Evolutionary conservation across 768 basidiomycete species (phyloP).

Genomic region (Krasilnikovozyma curviuscula): DNA sequence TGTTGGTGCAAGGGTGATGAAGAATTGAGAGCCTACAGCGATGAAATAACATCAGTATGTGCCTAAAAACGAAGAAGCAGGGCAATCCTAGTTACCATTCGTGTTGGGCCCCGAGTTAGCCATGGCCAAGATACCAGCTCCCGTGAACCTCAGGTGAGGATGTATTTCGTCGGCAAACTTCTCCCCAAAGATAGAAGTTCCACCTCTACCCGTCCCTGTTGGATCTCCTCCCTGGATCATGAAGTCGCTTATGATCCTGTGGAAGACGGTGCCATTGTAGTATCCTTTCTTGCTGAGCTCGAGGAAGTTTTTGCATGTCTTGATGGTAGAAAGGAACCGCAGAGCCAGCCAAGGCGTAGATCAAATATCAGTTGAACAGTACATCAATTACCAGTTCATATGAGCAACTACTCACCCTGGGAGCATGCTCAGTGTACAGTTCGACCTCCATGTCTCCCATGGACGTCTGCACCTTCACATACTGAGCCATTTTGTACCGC

Average conservation of each 20-base stretch:
- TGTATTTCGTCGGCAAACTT: conserved; percentile 66
- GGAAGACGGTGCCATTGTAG: conserved; percentile 76
- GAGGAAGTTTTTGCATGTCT: conserved; percentile 92
- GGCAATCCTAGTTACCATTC: conserved; percentile 22
- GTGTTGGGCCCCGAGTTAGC: conserved; percentile 31
- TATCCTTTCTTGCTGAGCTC: conserved; percentile 80
- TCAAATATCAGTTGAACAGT: conserved; percentile 5
- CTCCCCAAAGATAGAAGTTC: conserved; percentile 25
- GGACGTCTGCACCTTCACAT: conserved; percentile 61
- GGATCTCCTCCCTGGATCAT: conserved; percentile 95
- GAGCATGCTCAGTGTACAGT: conserved; percentile 82
- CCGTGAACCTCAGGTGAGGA: conserved; percentile 79
- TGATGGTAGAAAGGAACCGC: conserved; percentile 4
- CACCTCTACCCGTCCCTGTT: conserved; percentile 79
- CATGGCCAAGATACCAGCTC: conserved; percentile 76
- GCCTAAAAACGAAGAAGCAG: background rate
- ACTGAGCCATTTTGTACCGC: too few species aligned
- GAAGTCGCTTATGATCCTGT: conserved; percentile 82
- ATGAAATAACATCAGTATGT: background rate
- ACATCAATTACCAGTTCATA: conserved; percentile 13
- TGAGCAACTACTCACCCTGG: conserved; percentile 33
- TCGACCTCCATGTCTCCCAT: conserved; percentile 76
- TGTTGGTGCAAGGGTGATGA: conserved; percentile 26
- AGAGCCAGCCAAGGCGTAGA: background rate
- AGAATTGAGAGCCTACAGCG: conserved; percentile 24